Conservation (phyloP, 371 early-diverging fungal genomes). For the Rhizomucor pusillus region DNA sequence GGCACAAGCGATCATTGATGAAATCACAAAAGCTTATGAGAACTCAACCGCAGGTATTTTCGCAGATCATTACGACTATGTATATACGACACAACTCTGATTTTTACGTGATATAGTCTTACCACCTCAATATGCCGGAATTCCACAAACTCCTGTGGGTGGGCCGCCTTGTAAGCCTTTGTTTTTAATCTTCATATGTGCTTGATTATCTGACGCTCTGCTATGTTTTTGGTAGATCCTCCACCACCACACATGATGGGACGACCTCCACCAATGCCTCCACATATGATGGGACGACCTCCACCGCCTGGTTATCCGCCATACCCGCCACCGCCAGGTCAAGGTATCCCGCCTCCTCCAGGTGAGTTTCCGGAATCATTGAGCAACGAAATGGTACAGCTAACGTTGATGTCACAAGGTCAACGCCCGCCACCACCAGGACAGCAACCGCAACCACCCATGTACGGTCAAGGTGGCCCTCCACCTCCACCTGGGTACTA, state of each 20-base stretch:
- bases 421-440: slow-evolving; percentile 14
- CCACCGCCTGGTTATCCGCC: slow-evolving; percentile 49
- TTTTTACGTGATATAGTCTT: slow-evolving; percentile 25
- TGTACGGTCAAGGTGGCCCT: neutral
- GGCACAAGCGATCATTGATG: slow-evolving; percentile 63
- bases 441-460: neutral
- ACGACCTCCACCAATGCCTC: slow-evolving; percentile 35
- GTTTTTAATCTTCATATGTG: neutral
- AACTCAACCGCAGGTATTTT: slow-evolving; percentile 41
- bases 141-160: slow-evolving; percentile 35
- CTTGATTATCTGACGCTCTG: neutral
- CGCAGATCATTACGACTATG: neutral
- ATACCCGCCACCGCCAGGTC: slow-evolving; percentile 48
- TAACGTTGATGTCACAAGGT: neutral
- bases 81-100: neutral
- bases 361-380: slow-evolving; percentile 9
- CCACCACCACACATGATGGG: slow-evolving; percentile 43
- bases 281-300: slow-evolving; percentile 45
- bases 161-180: slow-evolving; percentile 23
- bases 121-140: slow-evolving; percentile 51
- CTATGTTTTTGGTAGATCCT: slow-evolving; percentile 12
- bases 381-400: slow-evolving; percentile 4
- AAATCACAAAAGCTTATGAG: slow-evolving; percentile 59
- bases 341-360: slow-evolving; percentile 36
- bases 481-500: slow-evolving; percentile 15